Percentiles rank a stretch among this genome's conserved stretches.
Evolutionary conservation across 495 filamentous ascomycete species (phyloP).

Genomic region (Aspergillus cavernicola): DNA sequence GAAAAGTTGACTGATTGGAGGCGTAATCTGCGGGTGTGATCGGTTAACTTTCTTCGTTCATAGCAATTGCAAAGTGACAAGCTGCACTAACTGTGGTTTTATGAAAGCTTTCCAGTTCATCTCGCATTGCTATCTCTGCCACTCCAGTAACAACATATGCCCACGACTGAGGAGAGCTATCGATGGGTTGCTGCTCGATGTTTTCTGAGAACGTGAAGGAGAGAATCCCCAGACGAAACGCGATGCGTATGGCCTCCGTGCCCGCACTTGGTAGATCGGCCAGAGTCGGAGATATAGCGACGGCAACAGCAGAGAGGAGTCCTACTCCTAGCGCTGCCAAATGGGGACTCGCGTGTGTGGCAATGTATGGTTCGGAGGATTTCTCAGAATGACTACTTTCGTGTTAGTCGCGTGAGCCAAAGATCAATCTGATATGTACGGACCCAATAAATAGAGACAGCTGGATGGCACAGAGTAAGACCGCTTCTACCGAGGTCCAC

Average conservation of each 20-base stretch:
- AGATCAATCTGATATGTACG: no score
- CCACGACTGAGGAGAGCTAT: conserved; percentile 26
- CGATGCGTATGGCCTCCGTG: conserved; percentile 28
- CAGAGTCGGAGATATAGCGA: background rate
- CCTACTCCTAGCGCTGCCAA: background rate
- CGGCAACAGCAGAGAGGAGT: background rate
- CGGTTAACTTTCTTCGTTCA: background rate
- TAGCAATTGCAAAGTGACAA: no score
- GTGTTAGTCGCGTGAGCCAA: no score
- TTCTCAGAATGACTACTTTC: no score
- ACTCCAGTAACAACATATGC: conserved; percentile 36
- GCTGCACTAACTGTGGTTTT: background rate
- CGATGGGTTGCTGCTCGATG: conserved; percentile 22
- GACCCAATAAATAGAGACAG: no score
- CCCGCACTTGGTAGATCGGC: conserved; percentile 9
- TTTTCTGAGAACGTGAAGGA: conserved; percentile 31
- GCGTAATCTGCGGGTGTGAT: conserved; percentile 19
- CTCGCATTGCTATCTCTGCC: conserved; percentile 22
- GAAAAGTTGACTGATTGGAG: conserved; percentile 35
- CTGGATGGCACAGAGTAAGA: no score
- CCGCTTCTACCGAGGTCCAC: no score
- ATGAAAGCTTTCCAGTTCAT: conserved; percentile 33
- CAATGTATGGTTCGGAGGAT: background rate
- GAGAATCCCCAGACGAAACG: conserved; percentile 36
- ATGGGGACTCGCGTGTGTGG: background rate